Evolutionary conservation across 305 asterid species (phyloP).

Genomic region (Solanum hybrid): DNA sequence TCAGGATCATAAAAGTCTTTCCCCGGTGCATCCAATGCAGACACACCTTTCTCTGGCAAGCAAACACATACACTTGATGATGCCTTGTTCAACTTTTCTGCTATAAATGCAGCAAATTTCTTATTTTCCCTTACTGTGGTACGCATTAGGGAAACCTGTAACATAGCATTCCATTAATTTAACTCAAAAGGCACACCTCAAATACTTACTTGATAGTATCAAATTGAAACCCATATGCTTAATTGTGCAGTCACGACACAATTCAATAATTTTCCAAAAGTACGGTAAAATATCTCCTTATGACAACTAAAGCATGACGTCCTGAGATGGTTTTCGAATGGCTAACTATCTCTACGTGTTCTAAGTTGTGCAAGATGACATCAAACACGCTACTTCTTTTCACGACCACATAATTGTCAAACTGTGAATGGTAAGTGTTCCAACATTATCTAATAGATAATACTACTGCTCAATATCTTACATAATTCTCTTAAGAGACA

Average conservation of each 20-base stretch:
- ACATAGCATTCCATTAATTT: constrained; percentile 2
- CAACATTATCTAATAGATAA: neutral
- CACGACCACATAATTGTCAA: neutral
- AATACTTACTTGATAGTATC: neutral
- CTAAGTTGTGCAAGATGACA: neutral
- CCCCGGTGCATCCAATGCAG: constrained; percentile 86
- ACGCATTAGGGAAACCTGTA: constrained; percentile 79
- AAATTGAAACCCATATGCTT: neutral
- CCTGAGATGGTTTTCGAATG: neutral
- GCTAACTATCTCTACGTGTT: neutral
- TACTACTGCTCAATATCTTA: neutral
- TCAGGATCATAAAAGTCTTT: constrained; percentile 69
- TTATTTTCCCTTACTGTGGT: constrained; percentile 67
- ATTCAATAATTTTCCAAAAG: neutral
- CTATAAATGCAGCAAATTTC: constrained; percentile 80
- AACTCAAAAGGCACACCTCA: neutral
- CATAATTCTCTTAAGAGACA: neutral
- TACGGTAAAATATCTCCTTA: neutral
- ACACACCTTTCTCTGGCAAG: constrained; percentile 80
- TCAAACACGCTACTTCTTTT: neutral
- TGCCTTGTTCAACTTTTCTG: constrained; percentile 69
- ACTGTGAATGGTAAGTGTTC: neutral
- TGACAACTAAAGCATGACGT: neutral
- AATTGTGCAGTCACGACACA: neutral
- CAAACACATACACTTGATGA: constrained; percentile 65